Conservation (phyloP, 345 rosid genomes). For the Boechera retrofracta region DNA sequence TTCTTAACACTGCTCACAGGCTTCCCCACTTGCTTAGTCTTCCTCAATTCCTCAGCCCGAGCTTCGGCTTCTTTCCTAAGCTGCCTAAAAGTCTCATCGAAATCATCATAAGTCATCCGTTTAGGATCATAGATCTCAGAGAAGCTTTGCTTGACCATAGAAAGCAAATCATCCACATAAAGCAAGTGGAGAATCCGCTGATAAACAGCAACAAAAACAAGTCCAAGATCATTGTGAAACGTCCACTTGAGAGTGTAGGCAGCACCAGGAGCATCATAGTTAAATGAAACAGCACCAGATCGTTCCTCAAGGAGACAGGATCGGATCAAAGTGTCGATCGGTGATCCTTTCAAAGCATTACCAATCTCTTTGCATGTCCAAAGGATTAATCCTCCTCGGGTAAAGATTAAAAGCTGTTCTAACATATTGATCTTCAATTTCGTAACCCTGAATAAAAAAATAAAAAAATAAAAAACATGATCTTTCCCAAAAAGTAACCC, state of each 20-base stretch:
- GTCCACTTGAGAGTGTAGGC: constrained; percentile 97
- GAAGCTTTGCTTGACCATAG: constrained; percentile 75
- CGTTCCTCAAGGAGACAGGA: constrained; percentile 98
- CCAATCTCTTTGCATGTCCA: constrained; percentile 98
- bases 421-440: constrained; percentile 60
- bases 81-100: constrained; percentile 89
- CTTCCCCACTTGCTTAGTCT: constrained; percentile 63
- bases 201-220: constrained; percentile 95
- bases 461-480: not conserved
- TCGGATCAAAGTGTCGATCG: constrained; percentile 83
- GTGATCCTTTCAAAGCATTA: constrained; percentile 90
- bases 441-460: constrained; percentile 38
- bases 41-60: constrained; percentile 83
- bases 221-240: constrained; percentile 92
- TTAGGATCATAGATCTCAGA: constrained; percentile 82
- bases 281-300: constrained; percentile 77
- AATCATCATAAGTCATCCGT: constrained; percentile 61
- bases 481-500: not conserved
- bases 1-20: constrained; percentile 59
- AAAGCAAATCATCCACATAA: constrained; percentile 90
- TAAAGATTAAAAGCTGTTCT: constrained; percentile 92
- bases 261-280: constrained; percentile 81
- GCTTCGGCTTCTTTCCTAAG: constrained; percentile 93
- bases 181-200: constrained; percentile 90
- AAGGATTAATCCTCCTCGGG: constrained; percentile 96